Base-by-base conservation (phyloP, 1,284 basidiomycete genomes). In the Malassezia pachydermatis region DNA sequence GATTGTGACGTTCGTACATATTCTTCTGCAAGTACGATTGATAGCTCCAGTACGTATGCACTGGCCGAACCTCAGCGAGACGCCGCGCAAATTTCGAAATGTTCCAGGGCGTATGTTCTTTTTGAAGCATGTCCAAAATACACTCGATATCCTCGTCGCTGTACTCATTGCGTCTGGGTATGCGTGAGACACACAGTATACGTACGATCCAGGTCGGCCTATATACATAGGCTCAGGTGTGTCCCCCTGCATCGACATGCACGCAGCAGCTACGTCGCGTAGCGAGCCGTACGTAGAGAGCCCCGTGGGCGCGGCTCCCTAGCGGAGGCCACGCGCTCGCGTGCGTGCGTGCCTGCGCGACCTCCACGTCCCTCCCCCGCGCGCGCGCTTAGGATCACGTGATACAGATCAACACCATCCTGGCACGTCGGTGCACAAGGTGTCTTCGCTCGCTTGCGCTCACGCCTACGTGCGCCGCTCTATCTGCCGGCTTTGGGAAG, bases 11-110 rank as follows among this genome's bases (percentile, higher is more conserved):
- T 5, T 41, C 42, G 9, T 23, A n/a, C 28, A 60, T 51, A 38
- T 62, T 62, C 33, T 38, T 33, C 24, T 58, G 58, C 4, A 62
- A 42, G 39, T 55, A 60, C 20, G 58, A 43, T 28, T 59, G 60
- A 29, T 52, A 62, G 50, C 60, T 62, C 11, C 33, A n/a, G 10
- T 48, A 38, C n/a, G 54, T 50, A 38, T 64, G 62, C 10, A 46
- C 37, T 6, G 58, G 57, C 5, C 49, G 38, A 32, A 19, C 33
- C 5, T 35, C 30, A 13, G 58, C 53, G 5, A 64, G 49, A 17
- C 52, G 43, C 24, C 46, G 44, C 6, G 62, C 58, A 6, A 59
- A 48, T 7, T 50, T 43, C 27, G 58, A 60, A 36, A 62, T 47
- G 36, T 59, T 64, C 51, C 55, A 62, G 4, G 52, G 39, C 27